phyloP scores from a whole-genome alignment of 1,139 yeast species.

The Saccharomyces hybrid region DNA sequence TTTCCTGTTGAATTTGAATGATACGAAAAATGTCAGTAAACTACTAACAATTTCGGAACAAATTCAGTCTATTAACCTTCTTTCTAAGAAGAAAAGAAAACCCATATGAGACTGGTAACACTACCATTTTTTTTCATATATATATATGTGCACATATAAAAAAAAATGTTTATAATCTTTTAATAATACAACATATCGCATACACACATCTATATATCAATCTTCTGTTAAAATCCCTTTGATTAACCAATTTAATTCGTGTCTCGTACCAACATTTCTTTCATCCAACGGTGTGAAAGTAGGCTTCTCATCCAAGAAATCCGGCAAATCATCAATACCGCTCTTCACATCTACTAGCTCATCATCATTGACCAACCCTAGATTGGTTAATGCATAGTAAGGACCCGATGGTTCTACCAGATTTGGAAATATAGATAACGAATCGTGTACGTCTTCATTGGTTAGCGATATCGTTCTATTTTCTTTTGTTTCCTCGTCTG shows the following conservation, averaged over 20 bases:
- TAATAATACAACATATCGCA: slow-evolving; percentile 1
- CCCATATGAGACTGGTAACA: not conserved
- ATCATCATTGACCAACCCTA: slow-evolving; percentile 50
- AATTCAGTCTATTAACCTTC: not conserved
- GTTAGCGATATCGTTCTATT: slow-evolving; percentile 41
- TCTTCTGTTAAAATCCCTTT: slow-evolving; percentile 43
- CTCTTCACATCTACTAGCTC: slow-evolving; percentile 40
- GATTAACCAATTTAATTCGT: slow-evolving; percentile 65
- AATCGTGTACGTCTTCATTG: slow-evolving; percentile 58
- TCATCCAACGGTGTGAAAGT: slow-evolving; percentile 29
- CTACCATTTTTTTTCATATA: too few species aligned
- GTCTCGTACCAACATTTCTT: slow-evolving; percentile 51
- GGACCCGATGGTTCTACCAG: slow-evolving; percentile 64
- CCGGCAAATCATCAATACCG: slow-evolving; percentile 35
- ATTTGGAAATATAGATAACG: slow-evolving; percentile 59
- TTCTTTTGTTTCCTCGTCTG: slow-evolving; percentile 14
- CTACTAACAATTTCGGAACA: slow-evolving; percentile 11
- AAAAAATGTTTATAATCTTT: not conserved
- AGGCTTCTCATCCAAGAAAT: slow-evolving; percentile 28
- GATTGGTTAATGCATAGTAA: slow-evolving; percentile 42
- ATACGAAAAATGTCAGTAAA: slow-evolving; percentile 4
- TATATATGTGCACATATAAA: not conserved
- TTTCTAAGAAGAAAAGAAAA: not conserved
- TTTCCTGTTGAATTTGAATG: slow-evolving; percentile 14
- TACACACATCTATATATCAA: slow-evolving; percentile 2